Evolutionary conservation across 345 rosid genomes (phyloP).

Genomic region (Eucalyptus shirleyi): DNA sequence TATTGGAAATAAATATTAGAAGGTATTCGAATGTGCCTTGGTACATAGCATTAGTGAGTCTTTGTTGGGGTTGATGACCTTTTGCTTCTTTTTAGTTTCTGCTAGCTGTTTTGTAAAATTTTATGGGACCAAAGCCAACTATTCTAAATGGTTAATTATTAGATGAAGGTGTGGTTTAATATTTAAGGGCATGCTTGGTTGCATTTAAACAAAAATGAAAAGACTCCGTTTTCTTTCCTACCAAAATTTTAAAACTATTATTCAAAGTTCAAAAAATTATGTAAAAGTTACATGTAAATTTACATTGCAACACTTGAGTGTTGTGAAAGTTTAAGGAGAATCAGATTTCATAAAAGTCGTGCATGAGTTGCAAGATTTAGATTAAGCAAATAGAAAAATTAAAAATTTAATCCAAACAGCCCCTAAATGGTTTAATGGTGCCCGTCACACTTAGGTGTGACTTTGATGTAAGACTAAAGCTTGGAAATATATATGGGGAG

Average conservation of each 20-base stretch:
- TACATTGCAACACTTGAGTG: background rate
- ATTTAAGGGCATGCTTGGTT: background rate
- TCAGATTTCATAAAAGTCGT: background rate
- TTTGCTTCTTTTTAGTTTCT: background rate
- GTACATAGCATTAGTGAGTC: background rate
- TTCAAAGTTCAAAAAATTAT: background rate
- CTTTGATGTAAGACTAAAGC: background rate
- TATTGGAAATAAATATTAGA: background rate
- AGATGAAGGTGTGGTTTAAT: background rate
- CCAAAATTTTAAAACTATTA: background rate
- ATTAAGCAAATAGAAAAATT: background rate
- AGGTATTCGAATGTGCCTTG: background rate
- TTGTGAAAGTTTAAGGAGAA: background rate
- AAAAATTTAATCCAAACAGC: background rate
- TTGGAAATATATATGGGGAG: background rate
- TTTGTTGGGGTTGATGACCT: background rate
- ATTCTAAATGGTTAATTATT: background rate
- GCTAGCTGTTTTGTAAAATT: background rate
- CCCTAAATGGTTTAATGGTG: background rate
- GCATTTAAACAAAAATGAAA: background rate
- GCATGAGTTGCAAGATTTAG: background rate
- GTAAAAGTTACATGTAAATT: background rate
- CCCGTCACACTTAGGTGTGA: background rate
- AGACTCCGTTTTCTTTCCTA: background rate
- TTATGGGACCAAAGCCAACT: background rate